Base-by-base conservation (phyloP, 2,329 filamentous ascomycete genomes). In the Aureobasidium mangrovei region DNA sequence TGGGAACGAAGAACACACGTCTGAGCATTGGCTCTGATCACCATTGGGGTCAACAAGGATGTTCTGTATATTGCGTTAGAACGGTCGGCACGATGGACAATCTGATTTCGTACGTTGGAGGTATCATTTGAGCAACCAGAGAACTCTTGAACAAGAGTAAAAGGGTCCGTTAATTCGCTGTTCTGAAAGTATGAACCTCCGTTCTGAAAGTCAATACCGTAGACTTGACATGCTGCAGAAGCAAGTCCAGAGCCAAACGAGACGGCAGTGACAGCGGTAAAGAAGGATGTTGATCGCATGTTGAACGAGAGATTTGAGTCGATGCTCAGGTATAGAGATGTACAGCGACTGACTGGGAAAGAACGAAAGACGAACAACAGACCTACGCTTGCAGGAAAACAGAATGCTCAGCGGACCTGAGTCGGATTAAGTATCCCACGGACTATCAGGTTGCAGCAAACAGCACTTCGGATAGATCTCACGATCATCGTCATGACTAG, bases 141-240 rank as follows among this genome's bases (percentile, higher is more conserved):
- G 56, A 74, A 75, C 43, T 73, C 69, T 4, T 70, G 69, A 4
- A 73, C 68, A n/a, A 68, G 67, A 27, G 70, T 71, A 57, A 75
- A 75, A 6, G 60, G 60, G 2, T 72, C 70, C 1, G 60, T 63
- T 0, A 69, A 72, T 12, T 64, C 58, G 6, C 65, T 65, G 59
- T 75, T 73, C 59, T 74, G 72, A 60, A 74, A 75, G 61, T 74
- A 75, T n/a, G 62, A 59, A 1, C 67, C 67, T 32, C 69, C 71
- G 57, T 71, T 67, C 38, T 70, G 60, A 48, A 72, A 75, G 57
- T 75, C 73, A 28, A 64, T 59, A 29, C 64, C 64, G 41, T 59
- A 66, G 18, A 60, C 61, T 32, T 61, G 56, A 53, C 64, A 66
- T 32, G 29, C 29, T 10, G 49, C 49, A 44, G 39, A 42, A 28